phyloP scores from a whole-genome alignment of 768 basidiomycete genomes.

The Suillus hirtellus region DNA sequence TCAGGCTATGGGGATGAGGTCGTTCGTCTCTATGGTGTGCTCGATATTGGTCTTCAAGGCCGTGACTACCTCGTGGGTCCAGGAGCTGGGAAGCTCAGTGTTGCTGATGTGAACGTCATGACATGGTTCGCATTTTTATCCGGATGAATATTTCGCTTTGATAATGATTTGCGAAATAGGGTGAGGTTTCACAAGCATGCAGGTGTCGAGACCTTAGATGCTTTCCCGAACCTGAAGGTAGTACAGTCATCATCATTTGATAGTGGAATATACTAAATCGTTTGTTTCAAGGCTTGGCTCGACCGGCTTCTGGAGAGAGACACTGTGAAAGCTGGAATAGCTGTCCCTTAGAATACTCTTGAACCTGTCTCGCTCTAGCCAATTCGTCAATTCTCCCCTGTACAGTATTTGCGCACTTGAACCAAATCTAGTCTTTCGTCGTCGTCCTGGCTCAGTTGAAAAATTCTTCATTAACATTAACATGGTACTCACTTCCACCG shows the following conservation, averaged over 20 bases:
- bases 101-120: conserved; percentile 72
- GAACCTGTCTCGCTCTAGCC: background rate
- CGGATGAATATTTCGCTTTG: background rate
- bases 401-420: background rate
- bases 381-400: background rate
- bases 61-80: conserved; percentile 83
- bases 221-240: conserved; percentile 65
- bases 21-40: conserved; percentile 78
- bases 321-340: conserved; percentile 25
- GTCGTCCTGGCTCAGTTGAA: background rate
- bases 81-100: conserved; percentile 60
- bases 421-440: background rate
- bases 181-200: conserved; percentile 47
- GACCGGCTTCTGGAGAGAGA: conserved; percentile 27
- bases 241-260: background rate
- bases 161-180: conserved; percentile 38
- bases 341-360: conserved; percentile 13
- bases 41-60: conserved; percentile 71
- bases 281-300: conserved; percentile 28
- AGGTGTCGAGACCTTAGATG: conserved; percentile 57
- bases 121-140: conserved; percentile 50
- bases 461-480: background rate
- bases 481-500: too few species aligned
- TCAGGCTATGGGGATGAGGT: conserved; percentile 81
- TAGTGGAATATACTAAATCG: background rate